Evolutionary conservation across 2,329 filamentous ascomycete species (phyloP), one percentile per base, ranked within the genome.

Genomic region (Aspergillus sp.): DNA sequence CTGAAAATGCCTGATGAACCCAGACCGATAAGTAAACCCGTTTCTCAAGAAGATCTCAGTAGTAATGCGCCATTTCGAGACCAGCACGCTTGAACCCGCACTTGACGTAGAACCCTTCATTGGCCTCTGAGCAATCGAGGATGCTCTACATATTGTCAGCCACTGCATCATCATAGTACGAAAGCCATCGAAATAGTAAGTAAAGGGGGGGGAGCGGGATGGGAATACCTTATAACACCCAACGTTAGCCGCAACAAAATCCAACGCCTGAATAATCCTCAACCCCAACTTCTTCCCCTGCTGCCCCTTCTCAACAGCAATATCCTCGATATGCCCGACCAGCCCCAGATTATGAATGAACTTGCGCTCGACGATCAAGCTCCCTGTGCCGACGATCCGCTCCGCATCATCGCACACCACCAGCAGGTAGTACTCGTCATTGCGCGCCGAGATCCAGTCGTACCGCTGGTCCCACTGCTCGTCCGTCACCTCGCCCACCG

Each of bases 91-190:
- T 85, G 70, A 94, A 97, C 48, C 91, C 91, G 70, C 93, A 97
- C 78, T 97, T 97, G 68, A 95, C 78, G 68, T 98, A 98, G 75
- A 98, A 97, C 26, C 90, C 91, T 69, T 95, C 89, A 67, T 97
- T 98, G 58, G 85, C 81, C 70, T 96, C 91, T 56, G 86, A 94
- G 75, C 93, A 98, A 70, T 97, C 91, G 54, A 97, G 79, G 57
- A 98, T 97, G 55, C 83, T 89, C 84, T 93, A 51, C 42, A 50
- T 7, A 43, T 34, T 19, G 33, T 42, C n/a, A 53, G 50, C 58
- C 41, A 55, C 50, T 19, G 45, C 38, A 19, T 27, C 29, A 34
- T 29, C 29, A 40, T 12, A 41, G 45, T 34, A 4, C 26, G 40
- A 39, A 48, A 12, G 34, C 39, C 12, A 53, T 19, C 19, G 30